phyloP scores from a whole-genome alignment of 1,284 basidiomycete genomes.

The Marasmius sp. region DNA sequence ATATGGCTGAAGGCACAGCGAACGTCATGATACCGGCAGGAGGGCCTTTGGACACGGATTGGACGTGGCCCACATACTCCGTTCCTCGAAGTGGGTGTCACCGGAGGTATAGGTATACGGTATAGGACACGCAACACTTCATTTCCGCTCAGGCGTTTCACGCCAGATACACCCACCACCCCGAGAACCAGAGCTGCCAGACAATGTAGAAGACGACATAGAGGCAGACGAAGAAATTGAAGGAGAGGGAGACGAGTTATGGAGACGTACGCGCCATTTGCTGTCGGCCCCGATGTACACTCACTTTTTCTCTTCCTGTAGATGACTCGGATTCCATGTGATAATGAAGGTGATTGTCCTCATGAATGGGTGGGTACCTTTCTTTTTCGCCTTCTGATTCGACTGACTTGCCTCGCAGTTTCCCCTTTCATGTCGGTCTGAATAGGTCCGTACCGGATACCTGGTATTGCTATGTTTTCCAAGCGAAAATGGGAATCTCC shows the following conservation, averaged over 20 bases:
- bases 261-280: conserved; percentile 36
- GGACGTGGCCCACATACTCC: too few species aligned
- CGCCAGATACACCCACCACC: conserved; percentile 37
- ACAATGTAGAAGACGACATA: conserved; percentile 31
- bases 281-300: neutral
- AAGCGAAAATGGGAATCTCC: conserved; percentile 21
- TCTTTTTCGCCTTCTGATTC: neutral
- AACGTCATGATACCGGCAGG: too few species aligned
- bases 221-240: conserved; percentile 27
- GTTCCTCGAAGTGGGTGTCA: too few species aligned
- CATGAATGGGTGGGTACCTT: conserved; percentile 43
- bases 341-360: conserved; percentile 43
- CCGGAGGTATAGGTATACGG: too few species aligned
- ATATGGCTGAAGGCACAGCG: too few species aligned
- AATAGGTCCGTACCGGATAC: conserved; percentile 44
- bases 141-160: conserved; percentile 41
- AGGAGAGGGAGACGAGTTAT: conserved; percentile 35
- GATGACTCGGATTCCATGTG: conserved; percentile 54
- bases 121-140: conserved; percentile 3
- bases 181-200: conserved; percentile 17
- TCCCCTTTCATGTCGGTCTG: conserved; percentile 44
- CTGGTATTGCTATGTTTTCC: conserved; percentile 45
- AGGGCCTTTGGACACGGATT: too few species aligned
- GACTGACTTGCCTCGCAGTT: conserved; percentile 28
- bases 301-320: conserved; percentile 1